Conservation (phyloP, 2,329 filamentous ascomycete species). For the Monascus ruber region DNA sequence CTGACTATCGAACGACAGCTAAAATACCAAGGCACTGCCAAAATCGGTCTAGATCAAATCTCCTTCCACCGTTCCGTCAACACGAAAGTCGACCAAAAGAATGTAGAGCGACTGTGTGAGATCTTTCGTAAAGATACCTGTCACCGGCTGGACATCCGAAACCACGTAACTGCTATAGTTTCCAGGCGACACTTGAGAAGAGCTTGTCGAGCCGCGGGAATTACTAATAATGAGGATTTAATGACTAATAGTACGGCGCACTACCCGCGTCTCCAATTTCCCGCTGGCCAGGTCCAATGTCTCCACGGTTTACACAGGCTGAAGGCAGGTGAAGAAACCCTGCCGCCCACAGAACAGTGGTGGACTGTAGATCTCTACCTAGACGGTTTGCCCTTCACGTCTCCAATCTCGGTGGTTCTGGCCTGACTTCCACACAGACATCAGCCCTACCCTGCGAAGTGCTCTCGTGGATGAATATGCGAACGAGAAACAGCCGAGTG, state of each 20-base stretch:
- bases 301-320: conserved; percentile 16
- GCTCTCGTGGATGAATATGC: conserved; percentile 18
- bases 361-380: conserved; percentile 22
- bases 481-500: conserved; percentile 13
- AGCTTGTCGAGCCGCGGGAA: conserved; percentile 3
- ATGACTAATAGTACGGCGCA: conserved; percentile 4
- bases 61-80: conserved; percentile 4
- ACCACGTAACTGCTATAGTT: conserved; percentile 10
- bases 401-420: no score
- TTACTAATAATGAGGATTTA: conserved; percentile 1
- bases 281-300: conserved; percentile 8
- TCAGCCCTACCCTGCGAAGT: conserved; percentile 11
- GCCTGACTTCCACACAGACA: no score
- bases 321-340: conserved; percentile 9
- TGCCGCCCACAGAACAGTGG: conserved; percentile 11
- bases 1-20: conserved; percentile 9
- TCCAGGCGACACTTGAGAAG: conserved; percentile 5
- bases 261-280: conserved; percentile 10
- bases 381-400: conserved; percentile 7
- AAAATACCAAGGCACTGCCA: conserved; percentile 17
- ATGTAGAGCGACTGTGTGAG: conserved; percentile 10
- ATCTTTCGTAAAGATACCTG: conserved; percentile 12
- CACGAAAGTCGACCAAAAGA: conserved; percentile 3
- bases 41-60: conserved; percentile 13
- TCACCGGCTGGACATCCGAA: conserved; percentile 8